A percentile compares a stretch with the other conserved stretches of the same genome.
Conservation (phyloP, 176 grass and related monocot species). For the Echinochloa phyllopogon region DNA sequence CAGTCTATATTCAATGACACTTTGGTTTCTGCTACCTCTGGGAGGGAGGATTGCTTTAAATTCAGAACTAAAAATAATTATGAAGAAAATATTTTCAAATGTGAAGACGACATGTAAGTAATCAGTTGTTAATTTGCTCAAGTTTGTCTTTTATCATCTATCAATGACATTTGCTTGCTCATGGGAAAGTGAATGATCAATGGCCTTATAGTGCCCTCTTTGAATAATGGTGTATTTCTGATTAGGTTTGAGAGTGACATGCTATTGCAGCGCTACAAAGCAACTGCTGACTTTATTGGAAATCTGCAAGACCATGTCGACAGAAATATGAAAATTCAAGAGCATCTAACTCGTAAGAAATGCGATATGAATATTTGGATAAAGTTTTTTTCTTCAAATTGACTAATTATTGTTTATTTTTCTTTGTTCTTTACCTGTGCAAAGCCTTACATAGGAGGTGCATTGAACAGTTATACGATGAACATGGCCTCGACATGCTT, state of each 20-base stretch:
- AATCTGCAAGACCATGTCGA: slow-evolving; percentile 31
- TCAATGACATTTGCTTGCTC: background rate
- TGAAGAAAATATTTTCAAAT: slow-evolving; percentile 43
- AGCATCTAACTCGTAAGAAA: slow-evolving; percentile 57
- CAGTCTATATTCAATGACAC: slow-evolving; percentile 46
- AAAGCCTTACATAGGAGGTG: slow-evolving; percentile 59
- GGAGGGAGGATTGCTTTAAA: slow-evolving; percentile 23
- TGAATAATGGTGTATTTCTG: background rate
- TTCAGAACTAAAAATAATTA: slow-evolving; percentile 38
- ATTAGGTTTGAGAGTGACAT: slow-evolving; percentile 59
- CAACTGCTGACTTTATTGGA: slow-evolving; percentile 35
- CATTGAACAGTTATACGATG: slow-evolving; percentile 58
- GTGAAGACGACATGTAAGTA: slow-evolving; percentile 56
- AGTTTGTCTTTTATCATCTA: background rate
- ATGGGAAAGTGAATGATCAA: background rate
- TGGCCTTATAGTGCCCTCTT: background rate
- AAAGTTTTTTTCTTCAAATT: slow-evolving; percentile 5
- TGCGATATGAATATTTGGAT: background rate
- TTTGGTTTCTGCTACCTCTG: slow-evolving; percentile 40
- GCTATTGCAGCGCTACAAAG: slow-evolving; percentile 36
- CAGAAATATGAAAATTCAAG: slow-evolving; percentile 19
- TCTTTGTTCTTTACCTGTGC: background rate
- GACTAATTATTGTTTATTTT: slow-evolving; percentile 1
- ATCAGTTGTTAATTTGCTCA: background rate
- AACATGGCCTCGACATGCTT: slow-evolving; percentile 44